Evolutionary conservation across 768 basidiomycete species (phyloP).

Genomic region (Lactarius hengduanensis): DNA sequence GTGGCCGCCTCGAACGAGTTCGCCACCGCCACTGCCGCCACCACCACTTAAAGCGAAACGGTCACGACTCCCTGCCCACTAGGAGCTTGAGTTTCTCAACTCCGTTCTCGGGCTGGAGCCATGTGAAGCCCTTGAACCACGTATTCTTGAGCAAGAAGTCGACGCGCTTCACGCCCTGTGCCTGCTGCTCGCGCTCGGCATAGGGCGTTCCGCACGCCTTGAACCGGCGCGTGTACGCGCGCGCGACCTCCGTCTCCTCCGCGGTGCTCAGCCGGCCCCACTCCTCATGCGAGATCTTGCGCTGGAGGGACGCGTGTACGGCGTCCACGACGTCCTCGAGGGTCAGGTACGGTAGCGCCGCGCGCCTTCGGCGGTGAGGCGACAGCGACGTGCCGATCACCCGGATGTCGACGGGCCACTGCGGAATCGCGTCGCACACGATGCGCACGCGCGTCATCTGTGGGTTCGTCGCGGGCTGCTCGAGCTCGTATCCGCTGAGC

Average conservation of each 20-base stretch:
- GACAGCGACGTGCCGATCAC: conserved; percentile 25
- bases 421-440: conserved; percentile 26
- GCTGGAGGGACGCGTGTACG: conserved; percentile 24
- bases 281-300: conserved; percentile 29
- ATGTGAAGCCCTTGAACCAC: conserved; percentile 27
- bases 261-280: conserved; percentile 23
- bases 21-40: neutral
- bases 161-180: conserved; percentile 29
- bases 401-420: conserved; percentile 28
- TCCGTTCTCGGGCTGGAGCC: conserved; percentile 24
- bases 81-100: conserved; percentile 26
- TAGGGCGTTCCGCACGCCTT: conserved; percentile 19
- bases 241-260: conserved; percentile 28
- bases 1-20: neutral
- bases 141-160: conserved; percentile 26
- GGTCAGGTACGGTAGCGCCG: conserved; percentile 23
- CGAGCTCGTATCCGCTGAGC: conserved; percentile 25
- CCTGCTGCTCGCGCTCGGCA: conserved; percentile 18
- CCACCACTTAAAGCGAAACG: neutral
- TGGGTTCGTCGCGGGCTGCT: conserved; percentile 28
- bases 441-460: conserved; percentile 27
- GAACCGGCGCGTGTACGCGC: conserved; percentile 30
- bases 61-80: conserved; percentile 16
- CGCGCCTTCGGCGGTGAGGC: conserved; percentile 23
- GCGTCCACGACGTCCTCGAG: conserved; percentile 26